Evolutionary conservation across 176 grass and related monocot species (phyloP).

Genomic region (Luzula sylvatica): DNA sequence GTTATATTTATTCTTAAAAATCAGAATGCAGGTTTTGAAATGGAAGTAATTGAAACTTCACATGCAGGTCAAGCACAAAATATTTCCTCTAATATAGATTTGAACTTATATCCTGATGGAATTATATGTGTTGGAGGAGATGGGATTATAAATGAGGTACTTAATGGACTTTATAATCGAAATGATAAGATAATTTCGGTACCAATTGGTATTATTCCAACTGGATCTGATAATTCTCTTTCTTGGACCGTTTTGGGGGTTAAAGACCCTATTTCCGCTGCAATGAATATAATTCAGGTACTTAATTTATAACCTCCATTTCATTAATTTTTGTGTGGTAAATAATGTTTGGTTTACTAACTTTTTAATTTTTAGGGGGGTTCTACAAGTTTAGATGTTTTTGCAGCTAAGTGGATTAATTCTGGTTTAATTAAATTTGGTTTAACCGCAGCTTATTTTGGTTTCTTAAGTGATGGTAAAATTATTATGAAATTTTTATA

Average conservation of each 20-base stretch:
- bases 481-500: not conserved
- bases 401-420: conserved; percentile 57
- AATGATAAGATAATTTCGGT: conserved; percentile 40
- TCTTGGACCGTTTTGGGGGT: conserved; percentile 77
- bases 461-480: conserved; percentile 88
- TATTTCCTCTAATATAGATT: conserved; percentile 64
- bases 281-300: conserved; percentile 60
- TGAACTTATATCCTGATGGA: conserved; percentile 65
- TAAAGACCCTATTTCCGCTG: conserved; percentile 79
- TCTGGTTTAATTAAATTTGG: conserved; percentile 64
- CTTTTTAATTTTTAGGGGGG: conserved; percentile 38
- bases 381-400: conserved; percentile 70
- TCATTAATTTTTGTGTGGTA: conserved; percentile 17
- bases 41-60: conserved; percentile 78
- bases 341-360: not conserved
- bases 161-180: conserved; percentile 86
- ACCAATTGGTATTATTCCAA: conserved; percentile 78
- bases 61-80: conserved; percentile 77
- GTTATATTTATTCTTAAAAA: conserved; percentile 46
- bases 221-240: conserved; percentile 93
- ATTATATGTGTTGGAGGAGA: conserved; percentile 91
- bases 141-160: conserved; percentile 85
- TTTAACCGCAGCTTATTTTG: conserved; percentile 76
- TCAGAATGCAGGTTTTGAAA: conserved; percentile 87
- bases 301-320: conserved; percentile 10